Evolutionary conservation across 768 basidiomycete species (phyloP).

Genomic region (Pleurotus djamor): DNA sequence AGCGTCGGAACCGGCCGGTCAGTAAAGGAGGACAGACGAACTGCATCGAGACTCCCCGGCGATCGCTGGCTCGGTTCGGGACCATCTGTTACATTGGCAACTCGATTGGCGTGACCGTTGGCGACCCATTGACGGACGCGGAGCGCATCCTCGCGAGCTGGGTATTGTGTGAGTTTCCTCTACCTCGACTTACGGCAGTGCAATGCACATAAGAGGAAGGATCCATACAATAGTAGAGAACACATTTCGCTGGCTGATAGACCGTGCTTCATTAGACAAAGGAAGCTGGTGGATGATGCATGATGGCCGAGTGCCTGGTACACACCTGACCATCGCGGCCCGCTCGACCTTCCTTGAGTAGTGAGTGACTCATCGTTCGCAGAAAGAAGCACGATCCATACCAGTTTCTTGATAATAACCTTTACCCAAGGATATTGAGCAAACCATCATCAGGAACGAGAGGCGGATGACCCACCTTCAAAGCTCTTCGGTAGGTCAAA

Average conservation of each 20-base stretch:
- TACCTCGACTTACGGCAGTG: not conserved
- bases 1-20: not conserved
- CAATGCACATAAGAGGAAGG: not conserved
- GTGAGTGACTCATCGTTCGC: not conserved
- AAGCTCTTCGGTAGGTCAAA: slow-evolving; percentile 83
- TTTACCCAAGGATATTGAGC: slow-evolving; percentile 19
- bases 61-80: slow-evolving; percentile 70
- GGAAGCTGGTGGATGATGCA: not conserved
- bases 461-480: slow-evolving; percentile 50
- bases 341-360: slow-evolving; percentile 53
- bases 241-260: slow-evolving; percentile 73
- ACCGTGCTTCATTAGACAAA: not conserved
- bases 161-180: not conserved
- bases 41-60: slow-evolving; percentile 59
- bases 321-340: slow-evolving; percentile 74
- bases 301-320: not conserved
- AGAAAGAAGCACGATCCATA: slow-evolving; percentile 19
- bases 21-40: slow-evolving; percentile 25
- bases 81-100: slow-evolving; percentile 41
- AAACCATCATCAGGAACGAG: slow-evolving; percentile 1
- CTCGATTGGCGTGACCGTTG: slow-evolving; percentile 42
- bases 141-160: slow-evolving; percentile 76
- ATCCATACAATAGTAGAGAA: slow-evolving; percentile 76
- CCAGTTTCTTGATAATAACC: slow-evolving; percentile 91
- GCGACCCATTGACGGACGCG: slow-evolving; percentile 53